Conservation (phyloP, 108 stramenopile species). For the Craspedostauros australis region DNA sequence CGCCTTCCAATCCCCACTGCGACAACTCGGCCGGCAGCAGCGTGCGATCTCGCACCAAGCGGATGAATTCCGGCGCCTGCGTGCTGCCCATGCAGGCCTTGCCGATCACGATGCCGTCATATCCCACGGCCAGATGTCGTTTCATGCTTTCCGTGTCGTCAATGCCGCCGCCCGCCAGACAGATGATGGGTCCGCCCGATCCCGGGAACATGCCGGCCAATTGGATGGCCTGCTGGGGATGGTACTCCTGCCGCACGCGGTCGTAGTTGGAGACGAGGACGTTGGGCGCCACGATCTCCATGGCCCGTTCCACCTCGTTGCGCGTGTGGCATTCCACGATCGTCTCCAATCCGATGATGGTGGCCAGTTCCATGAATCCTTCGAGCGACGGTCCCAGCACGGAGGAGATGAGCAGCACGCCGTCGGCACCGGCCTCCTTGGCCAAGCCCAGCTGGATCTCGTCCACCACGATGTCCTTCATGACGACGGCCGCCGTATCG, state of each 20-base stretch:
- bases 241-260: conserved; percentile 51
- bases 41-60: conserved; percentile 77
- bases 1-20: conserved; percentile 79
- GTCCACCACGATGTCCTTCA: conserved; percentile 91
- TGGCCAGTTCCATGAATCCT: conserved; percentile 81
- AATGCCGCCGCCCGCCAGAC: conserved; percentile 77
- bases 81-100: conserved; percentile 80
- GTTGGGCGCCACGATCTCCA: conserved; percentile 72
- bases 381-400: conserved; percentile 79
- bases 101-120: conserved; percentile 84
- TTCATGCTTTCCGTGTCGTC: conserved; percentile 76
- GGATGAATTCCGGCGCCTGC: conserved; percentile 80
- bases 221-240: conserved; percentile 75
- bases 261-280: conserved; percentile 84
- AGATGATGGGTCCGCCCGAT: conserved; percentile 75
- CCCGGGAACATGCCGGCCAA: conserved; percentile 85
- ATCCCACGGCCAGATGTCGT: conserved; percentile 76
- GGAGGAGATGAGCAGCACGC: conserved; percentile 68
- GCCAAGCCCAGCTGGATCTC: conserved; percentile 86
- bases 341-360: conserved; percentile 80
- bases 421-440: conserved; percentile 85
- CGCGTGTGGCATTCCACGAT: conserved; percentile 88
- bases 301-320: conserved; percentile 78
- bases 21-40: conserved; percentile 80
- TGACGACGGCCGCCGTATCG: conserved; percentile 75